phyloP scores from a whole-genome alignment of 2,329 filamentous ascomycete genomes.

The Phaeomoniella chlamydospora region DNA sequence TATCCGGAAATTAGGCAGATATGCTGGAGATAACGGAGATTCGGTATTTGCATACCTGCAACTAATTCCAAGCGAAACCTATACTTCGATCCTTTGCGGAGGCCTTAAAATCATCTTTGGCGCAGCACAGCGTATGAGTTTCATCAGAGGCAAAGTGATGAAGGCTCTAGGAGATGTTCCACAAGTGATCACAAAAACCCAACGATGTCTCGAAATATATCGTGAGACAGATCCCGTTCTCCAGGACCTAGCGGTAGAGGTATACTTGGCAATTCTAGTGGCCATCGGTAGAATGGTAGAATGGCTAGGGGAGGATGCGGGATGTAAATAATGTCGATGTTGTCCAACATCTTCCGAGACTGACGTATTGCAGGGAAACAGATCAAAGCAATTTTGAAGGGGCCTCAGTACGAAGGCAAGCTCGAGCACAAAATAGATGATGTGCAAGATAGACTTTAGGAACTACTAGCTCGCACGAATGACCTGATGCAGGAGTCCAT shows the following conservation, averaged over 20 bases:
- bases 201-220: slow-evolving; percentile 5
- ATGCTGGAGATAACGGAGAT: slow-evolving; percentile 1
- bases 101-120: slow-evolving; percentile 6
- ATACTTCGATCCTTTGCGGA: slow-evolving; percentile 5
- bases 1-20: slow-evolving; percentile 4
- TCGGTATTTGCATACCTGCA: slow-evolving; percentile 2
- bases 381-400: slow-evolving; percentile 3
- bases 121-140: slow-evolving; percentile 4
- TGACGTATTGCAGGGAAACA: slow-evolving; percentile 3
- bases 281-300: slow-evolving; percentile 5
- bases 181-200: slow-evolving; percentile 3
- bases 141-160: slow-evolving; percentile 3
- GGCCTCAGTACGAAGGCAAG: slow-evolving; percentile 5
- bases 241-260: slow-evolving; percentile 3
- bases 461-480: slow-evolving; percentile 1
- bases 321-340: slow-evolving; percentile 2
- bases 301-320: slow-evolving; percentile 4
- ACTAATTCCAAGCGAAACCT: slow-evolving; percentile 5
- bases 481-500: slow-evolving; percentile 3
- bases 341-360: too few species aligned
- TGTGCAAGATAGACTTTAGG: slow-evolving; percentile 4
- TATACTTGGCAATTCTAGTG: slow-evolving; percentile 5
- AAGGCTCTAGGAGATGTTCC: slow-evolving; percentile 5
- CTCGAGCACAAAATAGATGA: slow-evolving; percentile 5
- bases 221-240: slow-evolving; percentile 3